Evolutionary conservation across 73 alveolate genomes (phyloP).

Genomic region (Paramecium tetraurelia): DNA sequence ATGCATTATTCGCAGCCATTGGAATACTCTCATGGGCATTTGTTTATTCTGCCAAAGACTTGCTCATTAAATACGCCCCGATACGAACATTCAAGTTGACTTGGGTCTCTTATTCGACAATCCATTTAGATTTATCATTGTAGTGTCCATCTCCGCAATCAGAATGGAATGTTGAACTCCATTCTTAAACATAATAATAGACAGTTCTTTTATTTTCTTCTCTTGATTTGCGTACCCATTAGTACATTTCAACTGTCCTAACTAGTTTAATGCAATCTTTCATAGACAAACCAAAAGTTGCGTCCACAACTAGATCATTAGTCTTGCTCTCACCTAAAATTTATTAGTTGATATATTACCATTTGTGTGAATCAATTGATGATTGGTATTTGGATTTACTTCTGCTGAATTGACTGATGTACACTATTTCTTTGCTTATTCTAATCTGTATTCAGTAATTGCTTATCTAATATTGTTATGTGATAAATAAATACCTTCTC

Average conservation of each 20-base stretch:
- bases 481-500: not conserved
- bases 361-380: not conserved
- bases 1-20: not conserved
- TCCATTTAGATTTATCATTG: conserved; percentile 39
- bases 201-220: not conserved
- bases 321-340: not conserved
- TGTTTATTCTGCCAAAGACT: not conserved
- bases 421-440: conserved; percentile 11
- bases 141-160: conserved; percentile 17
- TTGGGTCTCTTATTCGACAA: not conserved
- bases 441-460: conserved; percentile 3
- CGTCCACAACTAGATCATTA: not conserved
- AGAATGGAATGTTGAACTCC: not conserved
- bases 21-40: not conserved
- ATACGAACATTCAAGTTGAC: not conserved
- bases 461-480: not conserved
- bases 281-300: not conserved
- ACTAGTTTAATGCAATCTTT: not conserved
- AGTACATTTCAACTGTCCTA: conserved; percentile 16
- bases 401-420: not conserved
- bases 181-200: not conserved
- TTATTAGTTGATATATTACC: not conserved
- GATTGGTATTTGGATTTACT: not conserved
- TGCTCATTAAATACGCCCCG: not conserved
- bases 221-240: not conserved